Conservation (phyloP, 1,284 basidiomycete species). For the Malassezia yamatoensis region DNA sequence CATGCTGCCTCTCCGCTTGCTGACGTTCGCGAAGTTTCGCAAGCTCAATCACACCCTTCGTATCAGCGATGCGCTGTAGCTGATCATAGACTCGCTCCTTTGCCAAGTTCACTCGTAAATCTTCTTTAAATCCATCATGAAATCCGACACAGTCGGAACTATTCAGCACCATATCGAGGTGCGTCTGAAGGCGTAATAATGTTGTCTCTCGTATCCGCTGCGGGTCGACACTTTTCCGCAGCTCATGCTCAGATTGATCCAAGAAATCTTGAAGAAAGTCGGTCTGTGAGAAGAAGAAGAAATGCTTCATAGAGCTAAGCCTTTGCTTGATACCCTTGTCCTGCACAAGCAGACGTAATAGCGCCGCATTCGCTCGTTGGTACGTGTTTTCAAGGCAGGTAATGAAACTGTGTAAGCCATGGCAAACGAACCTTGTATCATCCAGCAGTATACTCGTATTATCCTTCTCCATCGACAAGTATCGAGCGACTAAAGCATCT, state of each 20-base stretch:
- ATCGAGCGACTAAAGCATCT: conserved; percentile 12
- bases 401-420: conserved; percentile 25
- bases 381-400: conserved; percentile 41
- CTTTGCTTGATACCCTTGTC: conserved; percentile 41
- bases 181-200: conserved; percentile 39
- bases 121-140: conserved; percentile 41
- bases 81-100: conserved; percentile 44
- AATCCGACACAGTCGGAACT: conserved; percentile 42
- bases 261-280: conserved; percentile 45
- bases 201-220: conserved; percentile 50
- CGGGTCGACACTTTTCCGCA: conserved; percentile 38
- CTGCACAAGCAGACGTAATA: conserved; percentile 37
- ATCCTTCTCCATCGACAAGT: conserved; percentile 3
- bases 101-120: conserved; percentile 39
- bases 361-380: conserved; percentile 39
- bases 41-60: conserved; percentile 43
- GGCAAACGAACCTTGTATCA: conserved; percentile 24
- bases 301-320: conserved; percentile 42
- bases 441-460: conserved; percentile 34
- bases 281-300: conserved; percentile 41
- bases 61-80: conserved; percentile 45
- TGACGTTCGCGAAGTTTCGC: conserved; percentile 36
- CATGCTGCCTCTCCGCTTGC: conserved; percentile 44
- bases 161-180: conserved; percentile 43
- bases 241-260: conserved; percentile 40